Evolutionary conservation across 768 basidiomycete genomes (phyloP).

Genomic region (Pleurotus platypus): DNA sequence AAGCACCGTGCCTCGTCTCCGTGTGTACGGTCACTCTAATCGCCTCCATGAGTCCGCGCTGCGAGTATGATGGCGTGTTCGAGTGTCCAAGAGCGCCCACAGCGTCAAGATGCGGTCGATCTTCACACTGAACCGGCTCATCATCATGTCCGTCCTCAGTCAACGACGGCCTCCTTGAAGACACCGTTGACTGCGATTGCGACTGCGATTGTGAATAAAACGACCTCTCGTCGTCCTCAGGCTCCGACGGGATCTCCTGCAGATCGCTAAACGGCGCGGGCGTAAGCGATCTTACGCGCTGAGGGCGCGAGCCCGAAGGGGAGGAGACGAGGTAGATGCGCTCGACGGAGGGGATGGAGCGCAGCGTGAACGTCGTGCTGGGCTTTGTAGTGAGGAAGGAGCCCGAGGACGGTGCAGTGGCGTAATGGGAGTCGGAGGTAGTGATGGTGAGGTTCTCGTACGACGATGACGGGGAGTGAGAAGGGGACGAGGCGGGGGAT

Average conservation of each 20-base stretch:
- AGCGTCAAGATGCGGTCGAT: not conserved
- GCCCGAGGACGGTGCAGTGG: not conserved
- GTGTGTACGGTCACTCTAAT: conserved; percentile 5
- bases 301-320: not conserved
- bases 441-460: not conserved
- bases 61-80: not conserved
- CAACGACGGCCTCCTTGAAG: not conserved
- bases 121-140: not conserved
- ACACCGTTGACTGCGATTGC: not conserved
- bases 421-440: not conserved
- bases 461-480: not conserved
- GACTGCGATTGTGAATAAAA: not conserved
- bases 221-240: not conserved
- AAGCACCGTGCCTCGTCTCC: conserved; percentile 7
- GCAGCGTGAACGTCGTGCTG: conserved; percentile 3
- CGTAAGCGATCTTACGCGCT: not conserved
- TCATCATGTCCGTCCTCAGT: not conserved
- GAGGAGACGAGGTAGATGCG: conserved; percentile 4
- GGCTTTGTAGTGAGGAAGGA: not conserved
- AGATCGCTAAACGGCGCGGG: conserved; percentile 7
- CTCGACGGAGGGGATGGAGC: not conserved
- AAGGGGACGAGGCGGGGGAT: not conserved
- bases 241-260: conserved; percentile 1
- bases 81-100: not conserved
- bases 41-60: not conserved